Base-by-base conservation (phyloP, 2,329 filamentous ascomycete genomes). In the Nothomitra cinnamomea region DNA sequence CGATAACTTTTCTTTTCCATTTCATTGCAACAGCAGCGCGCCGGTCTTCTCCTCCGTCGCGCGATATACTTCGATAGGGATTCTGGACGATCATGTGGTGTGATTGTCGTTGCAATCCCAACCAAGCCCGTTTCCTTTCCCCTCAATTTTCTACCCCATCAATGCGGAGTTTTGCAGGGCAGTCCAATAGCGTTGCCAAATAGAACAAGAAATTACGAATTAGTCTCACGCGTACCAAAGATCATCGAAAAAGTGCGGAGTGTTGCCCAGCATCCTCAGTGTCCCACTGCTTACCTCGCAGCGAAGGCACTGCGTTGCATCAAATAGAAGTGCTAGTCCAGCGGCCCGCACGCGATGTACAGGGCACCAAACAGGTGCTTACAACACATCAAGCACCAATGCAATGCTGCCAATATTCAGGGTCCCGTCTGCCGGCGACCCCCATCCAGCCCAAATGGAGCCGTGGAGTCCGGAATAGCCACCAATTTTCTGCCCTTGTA, bases 371-470 rank as follows among this genome's bases (percentile, higher is more conserved):
- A 49, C 45, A 49, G 45, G 28, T 32, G 28, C 22, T 17, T 25
- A 49, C 45, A 49, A 49, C 45, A 35, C 45, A 49, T 49, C 45
- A 49, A 49, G 24, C 45, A 49, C 45, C 45, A 49, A 22, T 35
- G 45, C 45, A 17, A 17, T 17, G 32, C 17, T 32, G 45, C 25
- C 25, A 48, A 32, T n/a, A 7, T 10, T 24, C 45, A 7, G 15
- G 25, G 19, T 35, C 45, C 45, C 45, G 12, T 32, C 28, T 32
- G 28, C 28, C 28, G 28, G 28, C 28, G 12, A 10, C n/a, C 13
- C 45, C 25, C 24, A 10, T 32, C 19, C 19, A 17, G 21, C 15
- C 10, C 19, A 17, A 25, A 35, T n/a, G 24, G 19, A 12, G 19
- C 15, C 45, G 32, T 28, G 22, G 15, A 24, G 15, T 17, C 15